These are phyloP conservation scores for Penicillium sp. DNA, from an alignment of 2,329 filamentous ascomycete genomes.

Conservation along the genomic window DNA sequence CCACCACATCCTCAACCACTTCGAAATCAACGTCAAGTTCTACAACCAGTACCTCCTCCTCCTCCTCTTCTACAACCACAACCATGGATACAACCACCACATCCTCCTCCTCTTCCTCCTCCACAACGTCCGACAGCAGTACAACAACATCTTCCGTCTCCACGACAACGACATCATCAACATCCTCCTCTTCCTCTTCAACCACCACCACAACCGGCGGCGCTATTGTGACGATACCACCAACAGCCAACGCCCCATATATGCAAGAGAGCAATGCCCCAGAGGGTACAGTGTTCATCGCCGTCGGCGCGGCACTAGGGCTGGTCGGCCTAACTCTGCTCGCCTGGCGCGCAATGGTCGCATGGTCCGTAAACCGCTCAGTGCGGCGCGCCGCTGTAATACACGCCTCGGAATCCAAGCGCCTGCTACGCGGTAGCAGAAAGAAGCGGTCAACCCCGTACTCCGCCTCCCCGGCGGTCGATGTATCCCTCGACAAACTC, in stretches of 20 bases:
- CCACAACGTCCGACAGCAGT: conserved; percentile 12
- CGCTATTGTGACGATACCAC: conserved; percentile 67
- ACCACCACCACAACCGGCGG: conserved; percentile 48
- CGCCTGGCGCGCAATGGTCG: conserved; percentile 77
- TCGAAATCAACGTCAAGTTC: conserved; percentile 13
- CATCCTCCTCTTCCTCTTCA: conserved; percentile 39
- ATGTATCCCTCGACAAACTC: conserved; percentile 49
- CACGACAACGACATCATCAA: conserved; percentile 9
- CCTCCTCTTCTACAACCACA: conserved; percentile 9
- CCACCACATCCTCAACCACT: conserved; percentile 14
- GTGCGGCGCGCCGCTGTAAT: conserved; percentile 76
- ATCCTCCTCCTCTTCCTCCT: conserved; percentile 21
- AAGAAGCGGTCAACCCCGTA: conserved; percentile 30
- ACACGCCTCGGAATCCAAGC: conserved; percentile 64
- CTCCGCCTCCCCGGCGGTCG: conserved; percentile 24
- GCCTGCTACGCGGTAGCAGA: conserved; percentile 46
- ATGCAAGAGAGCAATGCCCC: conserved; percentile 81
- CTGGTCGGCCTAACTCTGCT: conserved; percentile 74
- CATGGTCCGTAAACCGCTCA: conserved; percentile 82
- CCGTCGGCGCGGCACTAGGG: conserved; percentile 78
- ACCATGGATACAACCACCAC: conserved; percentile 14
- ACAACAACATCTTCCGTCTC: conserved; percentile 21
- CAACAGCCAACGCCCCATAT: conserved; percentile 74
- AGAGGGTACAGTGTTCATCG: conserved; percentile 92
- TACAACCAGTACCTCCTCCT: conserved; percentile 8